Evolutionary conservation across 148 eudicot species (phyloP), one percentile per base, ranked within the genome.

Genomic region (Polygonum maritimum): DNA sequence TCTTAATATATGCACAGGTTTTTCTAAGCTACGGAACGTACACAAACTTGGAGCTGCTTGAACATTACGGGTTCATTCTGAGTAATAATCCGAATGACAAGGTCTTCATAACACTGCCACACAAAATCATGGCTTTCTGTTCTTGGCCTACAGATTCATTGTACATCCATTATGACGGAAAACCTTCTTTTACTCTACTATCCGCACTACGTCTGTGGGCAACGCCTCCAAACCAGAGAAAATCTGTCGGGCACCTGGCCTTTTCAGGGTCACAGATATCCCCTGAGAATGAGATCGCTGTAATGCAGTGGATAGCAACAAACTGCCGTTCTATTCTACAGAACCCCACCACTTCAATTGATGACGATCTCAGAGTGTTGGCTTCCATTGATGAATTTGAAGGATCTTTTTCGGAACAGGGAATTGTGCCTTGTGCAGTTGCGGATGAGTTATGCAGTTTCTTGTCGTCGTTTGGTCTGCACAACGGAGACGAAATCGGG

Each of bases 31-130:
- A 95, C 75, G 99, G 99, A 76, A 89, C 92, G 57, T 95, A 92
- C 80, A 90, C 97, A 78, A 95, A 92, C 84, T 80, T 95, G 86
- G 99, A 95, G 87, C 99, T 95, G 84, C 99, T 95, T 38, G 97
- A 95, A 80, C 99, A 95, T 80, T 95, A 95, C 48, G 99, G 99
- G 35, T 95, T 95, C 82, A 78, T 90, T 76, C 82, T 95, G 71
- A 73, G 83, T 21, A 78, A 79, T 33, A 95, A 95, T 76, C 94
- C 91, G 19, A 92, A 89, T 71, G 99, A 92, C 85, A 92, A 92
- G 81, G 87, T 85, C 45, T 90, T 84, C 79, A 85, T 92, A 48
- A 86, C 94, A 19, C 73, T 89, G 69, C 87, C 79, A 81, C 87
- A 85, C 6, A 94, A 91, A 77, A 83, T 88, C 73, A 78, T 80